Evolutionary conservation across 2,329 filamentous ascomycete genomes (phyloP), one percentile per base, ranked within the genome.

Genomic region (Alternaria incomplexa): DNA sequence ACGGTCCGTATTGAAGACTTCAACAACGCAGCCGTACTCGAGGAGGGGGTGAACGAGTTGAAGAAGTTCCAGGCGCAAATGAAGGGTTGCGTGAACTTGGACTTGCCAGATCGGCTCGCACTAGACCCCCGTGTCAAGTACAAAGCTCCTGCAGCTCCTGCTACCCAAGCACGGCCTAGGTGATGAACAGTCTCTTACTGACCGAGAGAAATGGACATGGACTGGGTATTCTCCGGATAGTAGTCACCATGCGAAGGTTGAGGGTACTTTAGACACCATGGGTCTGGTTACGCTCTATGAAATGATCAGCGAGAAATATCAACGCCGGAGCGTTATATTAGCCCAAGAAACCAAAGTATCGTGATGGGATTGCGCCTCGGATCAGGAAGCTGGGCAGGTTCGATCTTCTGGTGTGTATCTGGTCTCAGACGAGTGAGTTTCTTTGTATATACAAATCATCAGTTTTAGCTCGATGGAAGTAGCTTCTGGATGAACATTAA

Each of bases 81-180:
- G 77, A 87, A 85, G 68, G 84, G 85, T 5, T 85, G 85, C 15
- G 84, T 90, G 22, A 85, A 87, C 55, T 73, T 90, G 68, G 81
- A 84, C 50, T 82, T 85, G 48, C 86, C 85, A 1, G 87, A 90
- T 75, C 81, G 88, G 53, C 76, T 90, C 53, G 81, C 85, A 25
- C 77, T 90, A 65, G 88, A 90, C 73, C 88, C 87, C 4, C 82
- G 88, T 59, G 85, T 88, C 43, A 88, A 85, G 74, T 86, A 82
- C 65, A 74, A 71, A 32, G 64, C 74, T 13, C 69, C 70, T 43
- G 64, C 65, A 43, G 57, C 66, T 15, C 52, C 62, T 26, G 65
- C 63, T 28, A 58, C 56, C 8, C 70, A 61, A 54, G 50, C 45
- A 17, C 69, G 69, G 30, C 61, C 59, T 56, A 71, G 70, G 15